These are phyloP conservation scores for Cutaneotrichosporon sp. DNA, from an alignment of 1,284 basidiomycete species.

Conservation along the genomic window DNA sequence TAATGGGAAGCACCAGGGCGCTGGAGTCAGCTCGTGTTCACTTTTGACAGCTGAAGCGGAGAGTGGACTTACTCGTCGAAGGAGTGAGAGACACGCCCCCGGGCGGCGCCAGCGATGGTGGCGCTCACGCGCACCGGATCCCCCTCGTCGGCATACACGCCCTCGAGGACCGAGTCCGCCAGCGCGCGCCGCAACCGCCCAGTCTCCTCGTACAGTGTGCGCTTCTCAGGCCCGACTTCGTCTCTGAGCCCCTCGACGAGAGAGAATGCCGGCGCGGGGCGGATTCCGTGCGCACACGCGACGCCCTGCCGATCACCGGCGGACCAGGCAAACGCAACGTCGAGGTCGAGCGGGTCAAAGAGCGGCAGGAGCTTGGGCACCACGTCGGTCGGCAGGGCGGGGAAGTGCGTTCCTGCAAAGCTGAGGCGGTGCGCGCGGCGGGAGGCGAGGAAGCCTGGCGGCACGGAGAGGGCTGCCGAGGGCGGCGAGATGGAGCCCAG, in stretches of 20 bases:
- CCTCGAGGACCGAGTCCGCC: conserved; percentile 64
- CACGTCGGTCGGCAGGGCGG: conserved; percentile 62
- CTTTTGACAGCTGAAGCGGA: neutral
- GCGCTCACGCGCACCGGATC: conserved; percentile 62
- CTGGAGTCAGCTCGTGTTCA: conserved; percentile 54
- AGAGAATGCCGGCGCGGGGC: conserved; percentile 66
- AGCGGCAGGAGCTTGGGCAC: conserved; percentile 72
- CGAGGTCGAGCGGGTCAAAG: conserved; percentile 69
- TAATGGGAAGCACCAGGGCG: conserved; percentile 60
- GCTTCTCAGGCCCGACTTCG: conserved; percentile 63
- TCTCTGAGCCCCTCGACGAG: conserved; percentile 61
- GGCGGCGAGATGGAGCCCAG: conserved; percentile 13
- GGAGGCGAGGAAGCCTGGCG: conserved; percentile 28
- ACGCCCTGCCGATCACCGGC: conserved; percentile 62
- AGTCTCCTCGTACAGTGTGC: conserved; percentile 88
- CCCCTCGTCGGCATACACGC: conserved; percentile 75
- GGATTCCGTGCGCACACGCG: conserved; percentile 62
- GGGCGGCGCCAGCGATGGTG: conserved; percentile 18
- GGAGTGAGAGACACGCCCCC: neutral
- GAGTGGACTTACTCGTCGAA: neutral
- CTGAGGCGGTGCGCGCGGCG: conserved; percentile 37
- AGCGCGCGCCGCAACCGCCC: conserved; percentile 68
- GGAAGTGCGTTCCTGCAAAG: conserved; percentile 57
- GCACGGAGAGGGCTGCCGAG: neutral
- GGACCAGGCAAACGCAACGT: conserved; percentile 73